These are phyloP conservation scores for Flueggea neowawraea DNA, from an alignment of 441 rosid species.

Conservation along the genomic window DNA sequence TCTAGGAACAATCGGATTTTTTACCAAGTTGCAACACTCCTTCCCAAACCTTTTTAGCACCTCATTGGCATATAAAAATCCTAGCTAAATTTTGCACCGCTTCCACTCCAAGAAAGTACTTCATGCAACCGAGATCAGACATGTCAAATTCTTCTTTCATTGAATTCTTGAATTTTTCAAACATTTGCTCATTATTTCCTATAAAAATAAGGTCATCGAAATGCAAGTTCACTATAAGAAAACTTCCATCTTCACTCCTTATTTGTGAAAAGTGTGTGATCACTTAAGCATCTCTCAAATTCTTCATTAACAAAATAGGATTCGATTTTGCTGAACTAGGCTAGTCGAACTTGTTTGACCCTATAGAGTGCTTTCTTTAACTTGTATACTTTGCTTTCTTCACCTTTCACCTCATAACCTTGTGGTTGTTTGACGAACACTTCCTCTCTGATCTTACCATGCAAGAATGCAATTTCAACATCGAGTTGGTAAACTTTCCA, in stretches of 20 bases:
- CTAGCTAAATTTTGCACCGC: no score
- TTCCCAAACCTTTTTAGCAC: no score
- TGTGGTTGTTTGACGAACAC: slow-evolving; percentile 8
- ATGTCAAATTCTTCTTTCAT: not conserved
- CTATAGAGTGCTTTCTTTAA: not conserved
- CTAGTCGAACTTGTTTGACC: not conserved
- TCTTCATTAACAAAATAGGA: not conserved
- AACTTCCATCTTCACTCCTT: no score
- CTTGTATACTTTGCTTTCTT: slow-evolving; percentile 4
- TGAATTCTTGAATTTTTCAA: not conserved
- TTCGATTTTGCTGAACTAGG: slow-evolving; percentile 1
- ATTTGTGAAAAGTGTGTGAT: not conserved
- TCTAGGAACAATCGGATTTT: no score
- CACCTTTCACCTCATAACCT: no score
- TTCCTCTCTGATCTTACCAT: not conserved
- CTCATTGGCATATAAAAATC: not conserved
- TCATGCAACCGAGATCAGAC: slow-evolving; percentile 1
- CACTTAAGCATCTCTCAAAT: not conserved
- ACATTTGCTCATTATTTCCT: not conserved
- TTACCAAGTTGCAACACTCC: no score
- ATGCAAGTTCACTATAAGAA: not conserved
- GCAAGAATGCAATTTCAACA: not conserved
- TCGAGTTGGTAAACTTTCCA: no score
- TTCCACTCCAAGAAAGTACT: no score
- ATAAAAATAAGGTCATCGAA: not conserved